A percentile compares a stretch with the other conserved stretches of the same genome.
Conservation (phyloP, 1,139 yeast species). For the Oligophagozyma castellii region DNA sequence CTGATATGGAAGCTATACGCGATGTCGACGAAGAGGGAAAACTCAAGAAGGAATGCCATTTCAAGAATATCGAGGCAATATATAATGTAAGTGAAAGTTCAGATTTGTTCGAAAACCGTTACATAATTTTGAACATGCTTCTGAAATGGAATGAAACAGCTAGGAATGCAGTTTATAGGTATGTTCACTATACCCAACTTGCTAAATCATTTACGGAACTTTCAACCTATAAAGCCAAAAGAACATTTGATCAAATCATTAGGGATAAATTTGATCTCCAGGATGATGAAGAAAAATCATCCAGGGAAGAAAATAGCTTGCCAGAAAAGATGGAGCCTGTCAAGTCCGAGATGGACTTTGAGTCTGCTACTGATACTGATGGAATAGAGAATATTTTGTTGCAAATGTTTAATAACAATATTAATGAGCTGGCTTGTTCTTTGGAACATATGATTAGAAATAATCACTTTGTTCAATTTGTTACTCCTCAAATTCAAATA, state of each 20-base stretch:
- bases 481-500: constrained; percentile 79
- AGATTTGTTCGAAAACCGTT: constrained; percentile 52
- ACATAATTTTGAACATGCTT: constrained; percentile 63
- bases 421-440: constrained; percentile 29
- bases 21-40: background rate
- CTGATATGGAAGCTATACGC: constrained; percentile 14
- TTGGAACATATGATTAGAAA: constrained; percentile 38
- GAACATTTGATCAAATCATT: constrained; percentile 14
- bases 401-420: constrained; percentile 38
- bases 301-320: constrained; percentile 2
- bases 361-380: constrained; percentile 6
- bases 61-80: constrained; percentile 13
- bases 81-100: constrained; percentile 11
- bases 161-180: constrained; percentile 48
- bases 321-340: constrained; percentile 2
- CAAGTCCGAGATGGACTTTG: constrained; percentile 8
- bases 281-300: constrained; percentile 3
- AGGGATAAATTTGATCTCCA: constrained; percentile 7
- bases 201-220: constrained; percentile 33
- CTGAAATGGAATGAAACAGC: constrained; percentile 67
- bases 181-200: constrained; percentile 46
- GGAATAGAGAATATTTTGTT: constrained; percentile 13
- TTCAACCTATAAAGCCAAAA: constrained; percentile 14
- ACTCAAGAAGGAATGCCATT: constrained; percentile 5
- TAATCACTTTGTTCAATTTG: constrained; percentile 53